Conservation (phyloP, 2,329 filamentous ascomycete species). For the Penicillium sp. region DNA sequence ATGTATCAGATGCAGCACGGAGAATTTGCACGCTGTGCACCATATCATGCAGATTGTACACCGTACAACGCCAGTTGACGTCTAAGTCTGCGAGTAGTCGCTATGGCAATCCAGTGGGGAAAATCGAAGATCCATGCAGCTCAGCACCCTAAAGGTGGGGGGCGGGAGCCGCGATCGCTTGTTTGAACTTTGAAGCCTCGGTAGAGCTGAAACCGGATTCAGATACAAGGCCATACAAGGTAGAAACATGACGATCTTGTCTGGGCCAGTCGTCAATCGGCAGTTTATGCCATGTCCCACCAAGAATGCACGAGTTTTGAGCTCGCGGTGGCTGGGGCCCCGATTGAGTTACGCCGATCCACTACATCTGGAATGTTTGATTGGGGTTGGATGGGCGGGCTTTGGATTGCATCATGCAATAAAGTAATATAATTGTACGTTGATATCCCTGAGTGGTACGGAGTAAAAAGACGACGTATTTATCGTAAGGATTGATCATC, state of each 20-base stretch:
- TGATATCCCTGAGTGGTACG: too few relatives aligned
- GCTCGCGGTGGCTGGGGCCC: conserved; percentile 24
- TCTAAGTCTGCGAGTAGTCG: conserved; percentile 11
- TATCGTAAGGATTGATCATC: too few relatives aligned
- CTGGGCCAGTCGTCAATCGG: conserved; percentile 16
- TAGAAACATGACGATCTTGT: conserved; percentile 18
- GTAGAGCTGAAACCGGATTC: conserved; percentile 23
- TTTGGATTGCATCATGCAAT: conserved; percentile 3
- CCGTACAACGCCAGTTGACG: not conserved
- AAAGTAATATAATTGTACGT: not conserved
- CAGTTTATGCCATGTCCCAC: conserved; percentile 8
- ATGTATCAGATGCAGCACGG: conserved; percentile 1
- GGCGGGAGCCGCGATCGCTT: conserved; percentile 10
- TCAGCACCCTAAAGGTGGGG: conserved; percentile 14
- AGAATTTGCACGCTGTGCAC: too few relatives aligned
- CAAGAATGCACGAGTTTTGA: conserved; percentile 18
- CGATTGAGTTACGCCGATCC: conserved; percentile 21
- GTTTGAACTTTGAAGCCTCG: conserved; percentile 9
- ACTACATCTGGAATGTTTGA: conserved; percentile 12
- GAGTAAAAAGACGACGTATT: not conserved
- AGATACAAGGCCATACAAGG: conserved; percentile 2
- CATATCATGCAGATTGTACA: not conserved
- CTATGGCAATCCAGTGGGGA: conserved; percentile 22
- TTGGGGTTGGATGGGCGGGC: not conserved
- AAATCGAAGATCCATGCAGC: conserved; percentile 9